These are phyloP conservation scores for Globisporangium iwayamae DNA, from an alignment of 352 stramenopile species.

Conservation along the genomic window DNA sequence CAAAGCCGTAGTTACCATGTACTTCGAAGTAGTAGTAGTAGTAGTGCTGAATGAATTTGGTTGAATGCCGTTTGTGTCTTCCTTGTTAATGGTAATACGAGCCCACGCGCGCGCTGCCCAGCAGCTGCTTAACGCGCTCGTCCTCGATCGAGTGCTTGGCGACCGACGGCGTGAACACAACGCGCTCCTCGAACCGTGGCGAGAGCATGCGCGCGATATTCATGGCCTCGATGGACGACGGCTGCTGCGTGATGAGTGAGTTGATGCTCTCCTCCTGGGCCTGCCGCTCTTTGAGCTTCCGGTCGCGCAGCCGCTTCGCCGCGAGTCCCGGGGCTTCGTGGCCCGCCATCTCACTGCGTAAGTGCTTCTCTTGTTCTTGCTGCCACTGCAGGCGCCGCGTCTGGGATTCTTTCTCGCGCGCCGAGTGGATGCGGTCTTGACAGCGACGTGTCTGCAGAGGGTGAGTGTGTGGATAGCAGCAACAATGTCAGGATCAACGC, in stretches of 20 bases:
- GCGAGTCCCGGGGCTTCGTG: constrained; percentile 37
- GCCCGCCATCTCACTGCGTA: constrained; percentile 28
- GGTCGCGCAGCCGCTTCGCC: constrained; percentile 40
- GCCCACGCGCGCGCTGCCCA: constrained; percentile 46
- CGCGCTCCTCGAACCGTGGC: constrained; percentile 57
- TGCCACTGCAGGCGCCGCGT: constrained; percentile 21
- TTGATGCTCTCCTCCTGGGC: constrained; percentile 53
- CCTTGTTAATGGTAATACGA: constrained; percentile 59
- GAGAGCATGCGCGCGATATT: constrained; percentile 81
- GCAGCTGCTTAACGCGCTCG: constrained; percentile 53
- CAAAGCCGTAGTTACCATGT: constrained; percentile 3
- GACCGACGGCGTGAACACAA: constrained; percentile 50
- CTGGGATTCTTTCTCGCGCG: constrained; percentile 35
- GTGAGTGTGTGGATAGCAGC: background rate
- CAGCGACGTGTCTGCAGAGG: constrained; percentile 40
- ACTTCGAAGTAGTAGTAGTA: no score
- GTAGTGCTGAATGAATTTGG: background rate
- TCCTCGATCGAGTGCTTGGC: constrained; percentile 52
- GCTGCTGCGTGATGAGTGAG: constrained; percentile 60
- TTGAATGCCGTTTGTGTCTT: background rate
- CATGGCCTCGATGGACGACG: constrained; percentile 75
- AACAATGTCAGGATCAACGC: background rate
- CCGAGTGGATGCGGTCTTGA: constrained; percentile 42
- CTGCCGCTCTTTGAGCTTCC: constrained; percentile 40
- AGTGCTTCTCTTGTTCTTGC: constrained; percentile 28